Evolutionary conservation across 345 rosid species (phyloP).

Genomic region (Draba incana): DNA sequence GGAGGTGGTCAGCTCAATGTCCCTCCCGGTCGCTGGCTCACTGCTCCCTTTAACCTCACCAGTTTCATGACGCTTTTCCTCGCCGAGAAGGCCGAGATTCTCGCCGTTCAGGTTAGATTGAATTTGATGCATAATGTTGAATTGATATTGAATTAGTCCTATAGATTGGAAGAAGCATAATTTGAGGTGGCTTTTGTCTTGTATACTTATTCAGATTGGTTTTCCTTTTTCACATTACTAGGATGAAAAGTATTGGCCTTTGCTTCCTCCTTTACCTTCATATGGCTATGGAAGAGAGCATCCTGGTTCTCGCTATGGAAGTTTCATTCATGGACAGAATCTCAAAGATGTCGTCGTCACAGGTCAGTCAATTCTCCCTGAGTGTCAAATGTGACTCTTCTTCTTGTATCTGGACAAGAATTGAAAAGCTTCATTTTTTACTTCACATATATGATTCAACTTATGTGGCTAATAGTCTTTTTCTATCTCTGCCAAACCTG

Average conservation of each 20-base stretch:
- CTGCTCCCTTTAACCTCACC: conserved; percentile 96
- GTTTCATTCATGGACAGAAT: conserved; percentile 74
- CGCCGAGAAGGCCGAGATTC: conserved; percentile 80
- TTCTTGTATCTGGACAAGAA: background rate
- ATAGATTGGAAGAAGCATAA: conserved; percentile 3
- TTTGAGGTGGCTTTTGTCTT: background rate
- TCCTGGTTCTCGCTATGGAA: conserved; percentile 69
- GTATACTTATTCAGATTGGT: background rate
- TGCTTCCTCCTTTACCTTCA: conserved; percentile 72
- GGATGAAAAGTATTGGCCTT: conserved; percentile 69
- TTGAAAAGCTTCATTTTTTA: background rate
- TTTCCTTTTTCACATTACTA: conserved; percentile 27
- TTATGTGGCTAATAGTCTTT: conserved; percentile 1
- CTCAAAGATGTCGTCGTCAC: conserved; percentile 70
- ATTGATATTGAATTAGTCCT: background rate
- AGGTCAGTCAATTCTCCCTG: conserved; percentile 40
- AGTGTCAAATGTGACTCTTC: too few species aligned
- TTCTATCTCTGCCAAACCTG: background rate
- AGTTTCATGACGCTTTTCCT: conserved; percentile 92
- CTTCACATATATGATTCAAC: background rate
- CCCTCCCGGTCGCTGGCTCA: conserved; percentile 89
- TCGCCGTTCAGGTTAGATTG: conserved; percentile 69
- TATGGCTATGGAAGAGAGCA: conserved; percentile 76
- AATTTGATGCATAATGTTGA: too few species aligned
- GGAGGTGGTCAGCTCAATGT: conserved; percentile 97